These are phyloP conservation scores for Acanthamoeba sp. DNA, from an alignment of 208 protist genomes.

Conservation along the genomic window DNA sequence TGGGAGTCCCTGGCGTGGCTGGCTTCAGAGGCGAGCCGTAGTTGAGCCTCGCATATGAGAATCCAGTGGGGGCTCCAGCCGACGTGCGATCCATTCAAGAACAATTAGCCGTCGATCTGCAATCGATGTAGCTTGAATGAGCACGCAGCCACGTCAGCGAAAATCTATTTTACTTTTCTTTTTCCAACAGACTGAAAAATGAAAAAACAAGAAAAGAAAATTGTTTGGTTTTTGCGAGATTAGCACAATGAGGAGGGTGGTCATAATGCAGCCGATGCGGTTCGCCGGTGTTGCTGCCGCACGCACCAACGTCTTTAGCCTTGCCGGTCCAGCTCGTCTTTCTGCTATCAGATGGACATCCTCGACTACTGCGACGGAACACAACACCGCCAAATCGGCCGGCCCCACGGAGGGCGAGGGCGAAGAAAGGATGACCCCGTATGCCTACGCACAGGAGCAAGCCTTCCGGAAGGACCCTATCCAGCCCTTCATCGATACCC, in stretches of 20 bases:
- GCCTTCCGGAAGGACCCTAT: constrained; percentile 20
- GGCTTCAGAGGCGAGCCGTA: background rate
- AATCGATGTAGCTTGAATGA: too few species aligned
- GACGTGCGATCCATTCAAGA: background rate
- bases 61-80: background rate
- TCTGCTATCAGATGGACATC: background rate
- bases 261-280: background rate
- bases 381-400: background rate
- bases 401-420: background rate
- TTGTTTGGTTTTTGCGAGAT: background rate
- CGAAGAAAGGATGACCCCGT: background rate
- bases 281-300: background rate
- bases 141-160: background rate
- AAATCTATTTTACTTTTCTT: too few species aligned
- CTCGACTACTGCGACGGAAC: background rate
- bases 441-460: constrained; percentile 25
- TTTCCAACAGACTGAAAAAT: too few species aligned
- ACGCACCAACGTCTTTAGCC: background rate
- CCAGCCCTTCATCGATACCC: background rate
- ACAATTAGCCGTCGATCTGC: too few species aligned
- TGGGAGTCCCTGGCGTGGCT: background rate
- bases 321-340: background rate
- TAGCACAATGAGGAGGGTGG: background rate
- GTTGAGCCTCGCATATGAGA: background rate
- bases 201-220: background rate